Evolutionary conservation across 106 monocot species (phyloP).

Genomic region (Acorus gramineus): DNA sequence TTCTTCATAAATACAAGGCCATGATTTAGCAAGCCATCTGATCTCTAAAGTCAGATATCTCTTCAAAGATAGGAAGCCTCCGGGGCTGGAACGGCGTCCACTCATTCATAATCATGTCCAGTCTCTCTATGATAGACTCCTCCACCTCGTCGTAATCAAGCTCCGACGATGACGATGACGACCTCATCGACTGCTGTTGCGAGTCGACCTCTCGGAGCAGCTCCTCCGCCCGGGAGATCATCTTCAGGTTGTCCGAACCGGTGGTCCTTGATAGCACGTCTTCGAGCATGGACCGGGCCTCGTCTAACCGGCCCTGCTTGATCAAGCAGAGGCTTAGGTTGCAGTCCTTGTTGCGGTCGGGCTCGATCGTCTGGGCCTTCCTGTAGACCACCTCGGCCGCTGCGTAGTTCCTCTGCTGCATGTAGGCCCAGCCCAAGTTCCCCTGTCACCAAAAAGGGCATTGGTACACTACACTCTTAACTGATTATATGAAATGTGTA

Average conservation of each 20-base stretch:
- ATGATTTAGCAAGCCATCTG: conserved; percentile 39
- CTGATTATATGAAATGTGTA: background rate
- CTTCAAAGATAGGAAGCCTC: conserved; percentile 66
- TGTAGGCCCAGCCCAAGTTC: conserved; percentile 85
- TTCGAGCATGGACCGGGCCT: conserved; percentile 29
- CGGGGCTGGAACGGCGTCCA: conserved; percentile 25
- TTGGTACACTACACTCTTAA: background rate
- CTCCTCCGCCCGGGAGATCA: conserved; percentile 27
- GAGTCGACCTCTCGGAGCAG: conserved; percentile 40
- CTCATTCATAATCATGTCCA: conserved; percentile 28
- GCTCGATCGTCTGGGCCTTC: conserved; percentile 57
- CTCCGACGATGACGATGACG: background rate
- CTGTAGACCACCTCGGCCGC: conserved; percentile 70
- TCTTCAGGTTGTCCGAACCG: conserved; percentile 35
- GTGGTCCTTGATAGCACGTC: conserved; percentile 25
- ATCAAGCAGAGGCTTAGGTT: conserved; percentile 65
- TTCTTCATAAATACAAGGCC: too few relatives aligned
- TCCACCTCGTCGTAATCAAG: background rate
- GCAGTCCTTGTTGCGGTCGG: conserved; percentile 76
- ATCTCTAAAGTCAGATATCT: conserved; percentile 41
- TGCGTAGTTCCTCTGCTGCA: conserved; percentile 50
- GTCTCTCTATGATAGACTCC: conserved; percentile 26
- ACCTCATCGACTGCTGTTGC: background rate
- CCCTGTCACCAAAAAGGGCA: conserved; percentile 13
- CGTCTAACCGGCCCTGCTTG: conserved; percentile 34